phyloP scores from a whole-genome alignment of 495 filamentous ascomycete species.

The Podospora fimiseda region DNA sequence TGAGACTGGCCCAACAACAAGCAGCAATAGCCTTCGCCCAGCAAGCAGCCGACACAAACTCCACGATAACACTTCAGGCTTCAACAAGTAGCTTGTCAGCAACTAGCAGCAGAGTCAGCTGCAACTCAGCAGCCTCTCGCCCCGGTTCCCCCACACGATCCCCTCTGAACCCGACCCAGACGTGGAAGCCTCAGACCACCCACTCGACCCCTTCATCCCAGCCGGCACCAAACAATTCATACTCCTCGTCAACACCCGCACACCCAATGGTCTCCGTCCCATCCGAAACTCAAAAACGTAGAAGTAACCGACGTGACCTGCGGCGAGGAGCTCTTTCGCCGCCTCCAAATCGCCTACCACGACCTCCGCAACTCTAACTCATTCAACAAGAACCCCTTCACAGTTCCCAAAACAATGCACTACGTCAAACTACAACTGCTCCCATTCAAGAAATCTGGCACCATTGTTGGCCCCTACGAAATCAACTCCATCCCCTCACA shows the following conservation, averaged over 20 bases:
- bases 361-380: background rate
- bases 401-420: conserved; percentile 12
- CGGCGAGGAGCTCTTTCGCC: conserved; percentile 4
- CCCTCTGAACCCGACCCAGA: conserved; percentile 1
- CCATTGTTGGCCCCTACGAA: conserved; percentile 7
- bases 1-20: background rate
- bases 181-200: background rate
- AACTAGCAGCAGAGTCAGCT: background rate
- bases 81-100: too few relatives aligned
- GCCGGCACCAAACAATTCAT: conserved; percentile 10
- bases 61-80: too few relatives aligned
- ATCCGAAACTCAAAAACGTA: conserved; percentile 9
- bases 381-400: conserved; percentile 2
- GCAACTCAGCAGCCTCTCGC: background rate
- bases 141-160: conserved; percentile 3
- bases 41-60: conserved; percentile 6
- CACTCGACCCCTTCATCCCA: conserved; percentile 5
- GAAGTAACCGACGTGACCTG: conserved; percentile 11
- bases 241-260: conserved; percentile 8
- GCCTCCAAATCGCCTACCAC: conserved; percentile 5
- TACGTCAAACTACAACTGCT: conserved; percentile 12
- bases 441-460: conserved; percentile 6
- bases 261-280: background rate
- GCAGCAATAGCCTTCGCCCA: conserved; percentile 4
- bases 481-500: conserved; percentile 4